phyloP scores from a whole-genome alignment of 2,329 filamentous ascomycete genomes.

The Cladosporium phlei region DNA sequence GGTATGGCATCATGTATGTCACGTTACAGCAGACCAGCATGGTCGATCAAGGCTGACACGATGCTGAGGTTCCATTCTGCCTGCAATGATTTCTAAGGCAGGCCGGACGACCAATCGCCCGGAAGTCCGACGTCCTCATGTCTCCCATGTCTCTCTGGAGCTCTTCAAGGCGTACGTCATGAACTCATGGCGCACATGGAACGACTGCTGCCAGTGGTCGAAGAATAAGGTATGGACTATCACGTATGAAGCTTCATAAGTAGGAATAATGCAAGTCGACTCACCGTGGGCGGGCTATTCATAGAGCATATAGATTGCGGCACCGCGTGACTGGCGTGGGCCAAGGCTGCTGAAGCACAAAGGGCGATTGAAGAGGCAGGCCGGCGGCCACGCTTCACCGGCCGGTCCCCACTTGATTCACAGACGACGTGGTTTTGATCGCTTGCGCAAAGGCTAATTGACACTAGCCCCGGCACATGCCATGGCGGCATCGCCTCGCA shows the following conservation, averaged over 20 bases:
- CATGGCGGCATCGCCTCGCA: no score
- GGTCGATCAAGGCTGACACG: constrained; percentile 11
- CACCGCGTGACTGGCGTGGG: constrained; percentile 4
- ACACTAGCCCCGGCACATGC: constrained; percentile 10
- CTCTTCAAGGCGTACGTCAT: constrained; percentile 10
- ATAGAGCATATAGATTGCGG: constrained; percentile 5
- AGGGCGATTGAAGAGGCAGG: constrained; percentile 11
- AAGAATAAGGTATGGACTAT: no score
- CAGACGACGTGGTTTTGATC: constrained; percentile 9
- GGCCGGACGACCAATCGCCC: no score
- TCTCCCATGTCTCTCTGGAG: no score
- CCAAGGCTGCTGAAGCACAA: not conserved
- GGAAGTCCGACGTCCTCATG: no score
- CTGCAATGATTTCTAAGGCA: constrained; percentile 1
- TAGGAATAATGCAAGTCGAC: no score
- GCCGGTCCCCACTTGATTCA: constrained; percentile 10
- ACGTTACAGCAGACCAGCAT: constrained; percentile 9
- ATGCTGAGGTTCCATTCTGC: constrained; percentile 3
- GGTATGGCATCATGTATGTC: constrained; percentile 3
- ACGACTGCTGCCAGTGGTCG: no score
- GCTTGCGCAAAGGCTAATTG: constrained; percentile 13
- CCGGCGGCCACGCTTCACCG: not conserved
- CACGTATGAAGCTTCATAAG: no score
- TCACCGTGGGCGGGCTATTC: constrained; percentile 6
- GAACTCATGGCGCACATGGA: no score